A percentile compares a stretch with the other conserved stretches of the same genome.
phyloP scores from a whole-genome alignment of 1,284 basidiomycete species.

The Anthracocystis walkeri region DNA sequence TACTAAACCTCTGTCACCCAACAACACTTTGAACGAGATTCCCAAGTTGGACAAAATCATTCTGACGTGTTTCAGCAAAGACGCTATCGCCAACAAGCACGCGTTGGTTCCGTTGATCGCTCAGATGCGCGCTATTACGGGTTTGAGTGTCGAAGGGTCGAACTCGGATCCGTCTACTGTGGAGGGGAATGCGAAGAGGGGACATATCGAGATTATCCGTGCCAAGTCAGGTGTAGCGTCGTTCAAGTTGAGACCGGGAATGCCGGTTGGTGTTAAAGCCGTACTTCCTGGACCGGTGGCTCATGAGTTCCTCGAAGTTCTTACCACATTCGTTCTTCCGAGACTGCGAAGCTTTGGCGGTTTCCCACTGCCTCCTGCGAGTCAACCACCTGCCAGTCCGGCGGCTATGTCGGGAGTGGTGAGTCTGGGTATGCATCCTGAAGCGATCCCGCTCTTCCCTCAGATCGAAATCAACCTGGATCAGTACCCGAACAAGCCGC shows the following conservation, averaged over 20 bases:
- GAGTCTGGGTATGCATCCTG: constrained; percentile 84
- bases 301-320: constrained; percentile 89
- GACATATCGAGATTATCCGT: constrained; percentile 79
- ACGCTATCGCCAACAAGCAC: constrained; percentile 78
- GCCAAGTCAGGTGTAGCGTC: constrained; percentile 84
- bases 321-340: constrained; percentile 94
- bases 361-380: constrained; percentile 76
- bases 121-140: constrained; percentile 87
- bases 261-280: constrained; percentile 89
- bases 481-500: constrained; percentile 62
- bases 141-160: constrained; percentile 75
- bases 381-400: constrained; percentile 69
- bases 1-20: constrained; percentile 41
- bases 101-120: constrained; percentile 86
- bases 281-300: constrained; percentile 88
- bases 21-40: constrained; percentile 53
- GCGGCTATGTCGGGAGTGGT: constrained; percentile 87
- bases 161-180: constrained; percentile 46
- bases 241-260: constrained; percentile 83
- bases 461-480: constrained; percentile 69
- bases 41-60: constrained; percentile 84
- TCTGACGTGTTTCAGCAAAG: constrained; percentile 62
- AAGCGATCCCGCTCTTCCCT: constrained; percentile 91
- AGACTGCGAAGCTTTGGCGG: constrained; percentile 91
- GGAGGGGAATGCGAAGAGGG: constrained; percentile 22